Conservation (phyloP, 2,329 filamentous ascomycete genomes). For the Monosporascus sp. region DNA sequence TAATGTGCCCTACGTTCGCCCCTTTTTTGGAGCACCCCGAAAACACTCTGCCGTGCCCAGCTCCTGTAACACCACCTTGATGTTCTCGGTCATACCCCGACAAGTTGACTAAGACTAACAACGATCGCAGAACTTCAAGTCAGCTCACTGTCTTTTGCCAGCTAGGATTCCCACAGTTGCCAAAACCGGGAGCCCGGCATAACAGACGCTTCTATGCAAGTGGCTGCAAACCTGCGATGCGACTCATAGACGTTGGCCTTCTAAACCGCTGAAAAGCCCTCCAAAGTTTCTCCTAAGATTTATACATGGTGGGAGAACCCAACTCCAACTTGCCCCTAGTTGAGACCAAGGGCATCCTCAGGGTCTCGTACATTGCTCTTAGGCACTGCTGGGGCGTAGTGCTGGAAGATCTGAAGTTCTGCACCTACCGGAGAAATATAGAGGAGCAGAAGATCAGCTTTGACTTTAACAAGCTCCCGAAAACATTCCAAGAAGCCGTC, state of each 20-base stretch:
- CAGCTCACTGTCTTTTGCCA: neutral
- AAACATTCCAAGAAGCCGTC: slow-evolving; percentile 1
- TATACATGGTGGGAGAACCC: slow-evolving; percentile 3
- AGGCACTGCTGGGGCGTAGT: slow-evolving; percentile 5
- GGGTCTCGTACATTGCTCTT: slow-evolving; percentile 1
- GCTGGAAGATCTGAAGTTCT: neutral
- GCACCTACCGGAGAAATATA: neutral
- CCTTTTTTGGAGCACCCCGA: too few species aligned
- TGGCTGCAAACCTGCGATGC: slow-evolving; percentile 10
- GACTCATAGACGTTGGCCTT: slow-evolving; percentile 1
- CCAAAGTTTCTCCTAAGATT: slow-evolving; percentile 4
- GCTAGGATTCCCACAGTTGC: slow-evolving; percentile 7
- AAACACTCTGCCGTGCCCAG: too few species aligned
- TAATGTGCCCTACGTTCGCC: too few species aligned
- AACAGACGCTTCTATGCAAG: slow-evolving; percentile 4
- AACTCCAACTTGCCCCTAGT: neutral
- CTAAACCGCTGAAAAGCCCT: neutral
- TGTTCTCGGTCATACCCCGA: too few species aligned
- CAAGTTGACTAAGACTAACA: too few species aligned
- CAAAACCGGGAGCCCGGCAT: slow-evolving; percentile 1
- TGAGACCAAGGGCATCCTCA: neutral
- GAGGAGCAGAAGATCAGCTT: neutral
- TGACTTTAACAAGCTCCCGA: neutral
- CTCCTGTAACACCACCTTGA: too few species aligned
- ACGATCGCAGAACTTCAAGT: neutral